Evolutionary conservation across 2,329 filamentous ascomycete species (phyloP).

Genomic region (Aureobasidium sp.): DNA sequence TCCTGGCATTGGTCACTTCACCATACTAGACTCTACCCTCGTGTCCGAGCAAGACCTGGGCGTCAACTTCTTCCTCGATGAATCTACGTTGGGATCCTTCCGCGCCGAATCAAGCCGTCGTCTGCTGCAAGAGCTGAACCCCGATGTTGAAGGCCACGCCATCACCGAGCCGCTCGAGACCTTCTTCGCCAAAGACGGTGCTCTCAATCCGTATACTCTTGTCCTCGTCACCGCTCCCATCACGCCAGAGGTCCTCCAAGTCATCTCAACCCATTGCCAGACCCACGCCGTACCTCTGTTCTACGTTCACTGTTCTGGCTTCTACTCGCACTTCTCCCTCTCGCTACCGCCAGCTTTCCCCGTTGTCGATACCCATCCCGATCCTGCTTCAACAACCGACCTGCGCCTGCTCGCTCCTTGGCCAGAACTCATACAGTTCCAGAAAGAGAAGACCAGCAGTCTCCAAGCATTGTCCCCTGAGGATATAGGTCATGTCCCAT

Average conservation of each 20-base stretch:
- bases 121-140: conserved; percentile 79
- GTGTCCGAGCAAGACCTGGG: conserved; percentile 82
- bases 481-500: conserved; percentile 75
- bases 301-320: conserved; percentile 80
- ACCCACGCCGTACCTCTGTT: conserved; percentile 63
- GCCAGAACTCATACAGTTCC: conserved; percentile 67
- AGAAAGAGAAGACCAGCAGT: conserved; percentile 55
- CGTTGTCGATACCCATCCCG: conserved; percentile 92
- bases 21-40: conserved; percentile 70
- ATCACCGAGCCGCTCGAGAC: conserved; percentile 44
- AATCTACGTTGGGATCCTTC: conserved; percentile 64
- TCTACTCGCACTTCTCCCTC: conserved; percentile 83
- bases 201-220: conserved; percentile 46
- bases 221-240: conserved; percentile 55
- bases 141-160: conserved; percentile 75
- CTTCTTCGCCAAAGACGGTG: conserved; percentile 34
- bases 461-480: conserved; percentile 14
- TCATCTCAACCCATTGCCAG: conserved; percentile 43
- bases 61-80: conserved; percentile 93
- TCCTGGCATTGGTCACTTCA: conserved; percentile 84
- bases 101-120: conserved; percentile 71
- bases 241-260: conserved; percentile 41
- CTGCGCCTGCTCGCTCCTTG: conserved; percentile 78
- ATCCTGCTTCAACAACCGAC: conserved; percentile 75
- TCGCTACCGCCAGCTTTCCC: conserved; percentile 72